Evolutionary conservation across 2,329 filamentous ascomycete species (phyloP).

Genomic region (Claviceps sorghi): DNA sequence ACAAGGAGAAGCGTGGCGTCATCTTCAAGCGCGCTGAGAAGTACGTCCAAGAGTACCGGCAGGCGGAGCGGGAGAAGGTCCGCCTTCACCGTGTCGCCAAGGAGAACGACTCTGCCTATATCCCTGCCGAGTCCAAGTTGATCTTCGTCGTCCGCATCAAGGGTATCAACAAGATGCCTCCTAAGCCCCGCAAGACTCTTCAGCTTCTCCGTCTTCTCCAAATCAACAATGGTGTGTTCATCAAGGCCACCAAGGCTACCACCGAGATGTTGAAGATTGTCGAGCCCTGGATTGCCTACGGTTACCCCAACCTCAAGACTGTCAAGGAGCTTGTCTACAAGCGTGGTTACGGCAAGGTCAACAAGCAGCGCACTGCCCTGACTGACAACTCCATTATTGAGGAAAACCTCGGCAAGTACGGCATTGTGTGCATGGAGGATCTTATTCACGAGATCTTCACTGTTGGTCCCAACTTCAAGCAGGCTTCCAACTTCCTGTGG

Average conservation of each 20-base stretch:
- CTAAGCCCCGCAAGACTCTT: constrained; percentile 99
- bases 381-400: constrained; percentile 98
- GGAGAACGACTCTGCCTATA: constrained; percentile 84
- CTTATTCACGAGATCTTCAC: constrained; percentile 98
- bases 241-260: constrained; percentile 95
- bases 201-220: constrained; percentile 98
- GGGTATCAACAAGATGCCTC: constrained; percentile 99
- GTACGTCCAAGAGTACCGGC: constrained; percentile 99
- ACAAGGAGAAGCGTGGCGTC: constrained; percentile 95
- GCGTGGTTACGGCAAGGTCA: constrained; percentile 96
- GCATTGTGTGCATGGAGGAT: constrained; percentile 98
- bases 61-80: constrained; percentile 96
- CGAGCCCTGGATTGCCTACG: constrained; percentile 98
- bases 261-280: constrained; percentile 95
- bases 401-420: constrained; percentile 92
- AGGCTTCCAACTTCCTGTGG: constrained; percentile 98
- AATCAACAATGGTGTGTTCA: constrained; percentile 99
- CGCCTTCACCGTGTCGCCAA: constrained; percentile 81
- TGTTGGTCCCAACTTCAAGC: constrained; percentile 99
- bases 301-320: constrained; percentile 98
- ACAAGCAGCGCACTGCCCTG: constrained; percentile 93
- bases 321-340: constrained; percentile 99
- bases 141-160: constrained; percentile 99
- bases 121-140: constrained; percentile 87
- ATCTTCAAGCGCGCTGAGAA: constrained; percentile 99